Percentiles rank a stretch among this genome's conserved stretches.
These are phyloP conservation scores for Dendrobium huoshanense DNA, from an alignment of 106 monocot species.

Conservation along the genomic window DNA sequence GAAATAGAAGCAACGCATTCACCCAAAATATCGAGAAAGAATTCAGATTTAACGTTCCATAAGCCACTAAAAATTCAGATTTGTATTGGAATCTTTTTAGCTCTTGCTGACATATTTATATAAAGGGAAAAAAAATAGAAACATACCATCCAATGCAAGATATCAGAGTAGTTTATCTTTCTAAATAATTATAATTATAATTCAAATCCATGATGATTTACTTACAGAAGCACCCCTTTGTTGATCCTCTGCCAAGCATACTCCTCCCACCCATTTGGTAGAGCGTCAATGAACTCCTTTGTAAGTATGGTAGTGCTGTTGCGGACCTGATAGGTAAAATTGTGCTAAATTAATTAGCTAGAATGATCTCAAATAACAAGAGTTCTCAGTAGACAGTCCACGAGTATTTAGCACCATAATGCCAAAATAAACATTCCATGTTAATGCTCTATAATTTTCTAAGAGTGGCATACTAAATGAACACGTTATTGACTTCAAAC, in stretches of 20 bases:
- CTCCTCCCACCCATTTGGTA: conserved; percentile 96
- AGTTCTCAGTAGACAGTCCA: neutral
- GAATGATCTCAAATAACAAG: neutral
- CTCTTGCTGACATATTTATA: neutral
- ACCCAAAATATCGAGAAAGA: neutral
- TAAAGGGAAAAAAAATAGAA: neutral
- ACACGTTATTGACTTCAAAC: neutral
- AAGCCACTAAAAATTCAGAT: neutral
- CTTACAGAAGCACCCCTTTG: conserved; percentile 83
- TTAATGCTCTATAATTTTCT: neutral
- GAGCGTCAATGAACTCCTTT: conserved; percentile 90
- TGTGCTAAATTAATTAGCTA: neutral
- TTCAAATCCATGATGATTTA: conserved; percentile 5
- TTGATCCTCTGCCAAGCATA: conserved; percentile 98
- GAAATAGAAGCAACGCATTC: neutral
- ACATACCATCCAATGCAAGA: neutral
- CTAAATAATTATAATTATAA: neutral
- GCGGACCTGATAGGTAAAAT: conserved; percentile 48
- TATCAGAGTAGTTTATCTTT: neutral
- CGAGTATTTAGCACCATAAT: neutral
- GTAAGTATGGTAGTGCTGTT: conserved; percentile 93
- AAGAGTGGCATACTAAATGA: neutral
- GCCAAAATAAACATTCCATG: neutral
- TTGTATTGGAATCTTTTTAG: neutral
- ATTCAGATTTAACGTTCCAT: neutral